These are phyloP conservation scores for Hemerocallis citrina DNA, from an alignment of 106 monocot species.

Conservation along the genomic window DNA sequence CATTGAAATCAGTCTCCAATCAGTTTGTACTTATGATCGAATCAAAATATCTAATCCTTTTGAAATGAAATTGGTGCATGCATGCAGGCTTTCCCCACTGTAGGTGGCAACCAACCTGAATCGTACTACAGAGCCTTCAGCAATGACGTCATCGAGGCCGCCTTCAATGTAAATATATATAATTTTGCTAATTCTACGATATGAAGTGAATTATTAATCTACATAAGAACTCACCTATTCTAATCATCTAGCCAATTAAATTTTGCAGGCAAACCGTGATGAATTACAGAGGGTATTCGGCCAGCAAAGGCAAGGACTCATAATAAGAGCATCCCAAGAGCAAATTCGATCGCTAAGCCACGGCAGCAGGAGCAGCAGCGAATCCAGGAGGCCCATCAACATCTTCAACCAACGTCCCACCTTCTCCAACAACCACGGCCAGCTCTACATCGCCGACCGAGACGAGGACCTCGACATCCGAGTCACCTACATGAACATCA, in stretches of 20 bases:
- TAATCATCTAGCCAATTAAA: too few relatives aligned
- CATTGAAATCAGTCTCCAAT: too few relatives aligned
- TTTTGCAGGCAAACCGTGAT: constrained; percentile 21
- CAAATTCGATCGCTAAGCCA: constrained; percentile 32
- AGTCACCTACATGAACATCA: constrained; percentile 45
- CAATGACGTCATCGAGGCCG: constrained; percentile 36
- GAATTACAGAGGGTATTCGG: constrained; percentile 28
- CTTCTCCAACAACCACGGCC: constrained; percentile 28
- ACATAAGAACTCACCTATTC: too few relatives aligned
- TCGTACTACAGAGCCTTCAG: constrained; percentile 32
- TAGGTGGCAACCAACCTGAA: constrained; percentile 23
- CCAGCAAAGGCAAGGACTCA: constrained; percentile 23
- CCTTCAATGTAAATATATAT: constrained; percentile 41
- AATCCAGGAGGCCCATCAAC: constrained; percentile 37
- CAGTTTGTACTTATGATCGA: background rate
- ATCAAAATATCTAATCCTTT: too few relatives aligned
- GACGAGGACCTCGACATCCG: constrained; percentile 37
- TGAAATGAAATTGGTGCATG: too few relatives aligned
- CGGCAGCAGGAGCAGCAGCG: background rate
- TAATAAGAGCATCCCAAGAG: constrained; percentile 39
- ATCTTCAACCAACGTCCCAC: constrained; percentile 30
- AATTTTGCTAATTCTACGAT: too few relatives aligned
- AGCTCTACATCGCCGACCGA: constrained; percentile 26
- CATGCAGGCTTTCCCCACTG: constrained; percentile 29
- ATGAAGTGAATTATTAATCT: too few relatives aligned